Base-by-base conservation (phyloP, 169 alveolate genomes). In the Eimeria praecox region DNA sequence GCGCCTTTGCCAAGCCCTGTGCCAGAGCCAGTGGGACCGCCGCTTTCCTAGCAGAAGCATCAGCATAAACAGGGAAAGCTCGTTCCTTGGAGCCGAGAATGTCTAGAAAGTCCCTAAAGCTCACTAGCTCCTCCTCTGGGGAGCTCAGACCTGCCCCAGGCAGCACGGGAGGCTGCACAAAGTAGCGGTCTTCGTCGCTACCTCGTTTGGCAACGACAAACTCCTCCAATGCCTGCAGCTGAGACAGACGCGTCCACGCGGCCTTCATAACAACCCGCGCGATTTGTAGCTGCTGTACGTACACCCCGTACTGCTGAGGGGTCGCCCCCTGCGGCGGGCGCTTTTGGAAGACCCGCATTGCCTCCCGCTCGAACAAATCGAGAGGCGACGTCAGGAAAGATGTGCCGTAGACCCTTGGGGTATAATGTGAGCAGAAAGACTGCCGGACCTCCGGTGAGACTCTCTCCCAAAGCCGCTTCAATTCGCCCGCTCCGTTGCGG, bases 381-480 rank as follows among this genome's bases (percentile, higher is more conserved):
- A 77, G 24, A 77, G 87, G 87, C 64, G 64, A 27, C 20, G 87
- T 77, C 27, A 27, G 54, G 27, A 62, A 46, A 42, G 87, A 44
- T 38, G 87, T 42, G 27, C 87, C 87, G 42, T 77, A 46, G 42
- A 77, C 87, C 59, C 38, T 77, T 12, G 87, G 87, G 24, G 87
- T 42, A 42, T 77, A 77, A 22, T 77, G 59, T 33, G 64, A 4
- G 87, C 44, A 44, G 59, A 77, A 77, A 8, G 87, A 77, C 59
- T 77, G 87, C 22, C 64, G 18, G 27, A 46, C 62, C 42, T 40
- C 87, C 27, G 87, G 87, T 18, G 87, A 77, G 20, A n/a, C 87
- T 77, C 64, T 40, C 18, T 42, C 64, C 87, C 87, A 77, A 0
- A 77, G 64, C 42, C 87, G 62, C 64, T 77, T 77, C 64, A 77